Evolutionary conservation across 345 rosid species (phyloP), one percentile per base, ranked within the genome.

Genomic region (Heritiera fomes): DNA sequence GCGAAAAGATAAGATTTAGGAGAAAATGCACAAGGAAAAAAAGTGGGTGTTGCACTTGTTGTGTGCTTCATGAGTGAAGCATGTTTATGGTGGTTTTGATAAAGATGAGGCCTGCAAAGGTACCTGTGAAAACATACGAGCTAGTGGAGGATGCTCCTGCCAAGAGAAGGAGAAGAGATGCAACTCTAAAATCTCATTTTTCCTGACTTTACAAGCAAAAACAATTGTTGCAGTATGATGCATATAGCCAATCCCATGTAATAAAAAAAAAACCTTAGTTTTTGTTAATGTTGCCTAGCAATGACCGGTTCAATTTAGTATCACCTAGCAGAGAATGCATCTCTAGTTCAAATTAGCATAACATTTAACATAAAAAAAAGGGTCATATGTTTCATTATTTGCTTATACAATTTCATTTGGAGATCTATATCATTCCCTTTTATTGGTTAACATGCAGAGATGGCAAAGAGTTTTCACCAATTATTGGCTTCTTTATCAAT

Each of bases 391-490:
- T 58, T 17, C 8, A n/a, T 9, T 58, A 40, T 55, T 58, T 14
- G 8, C 53, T 47, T 32, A 1, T 62, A 28, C n/a, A 17, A 4
- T 30, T 74, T 59, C 55, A 23, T 63, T 64, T n/a, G 52, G 60
- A 55, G 46, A n/a, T 43, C 65, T 18, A 17, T 38, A 63, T 52
- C 61, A 23, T 55, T 65, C 67, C 53, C 59, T 9, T 40, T n/a
- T n/a, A 47, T 76, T 28, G 46, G n/a, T 49, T 12, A 40, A 62
- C 8, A 9, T 83, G 71, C 87, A 95, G 98, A 85, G 93, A 90
- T 83, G 93, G 97, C 73, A 91, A 85, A 79, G 97, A 92, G 78
- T 95, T 91, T 86, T 90, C 98, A 3, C 99, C 98, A 11, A 83
- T 93, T 55, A 82, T 83, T 63, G 97, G 97, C 82, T 92, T 91